Conservation (phyloP, 768 basidiomycete species). For the Naematelia aurantialba region DNA sequence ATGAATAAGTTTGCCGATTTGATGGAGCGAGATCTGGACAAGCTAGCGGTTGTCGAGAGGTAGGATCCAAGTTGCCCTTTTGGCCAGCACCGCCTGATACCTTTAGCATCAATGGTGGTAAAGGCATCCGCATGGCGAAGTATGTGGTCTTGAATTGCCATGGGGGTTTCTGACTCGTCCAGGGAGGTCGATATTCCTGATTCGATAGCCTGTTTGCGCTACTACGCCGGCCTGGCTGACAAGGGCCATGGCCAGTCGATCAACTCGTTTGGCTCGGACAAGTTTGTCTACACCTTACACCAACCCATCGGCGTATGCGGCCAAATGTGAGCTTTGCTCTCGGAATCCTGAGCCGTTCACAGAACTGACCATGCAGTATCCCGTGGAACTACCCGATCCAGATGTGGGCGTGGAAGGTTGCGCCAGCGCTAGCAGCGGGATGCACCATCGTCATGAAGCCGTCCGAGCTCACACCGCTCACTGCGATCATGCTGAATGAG, state of each 20-base stretch:
- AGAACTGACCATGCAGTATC: conserved; percentile 54
- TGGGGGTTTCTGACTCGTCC: conserved; percentile 51
- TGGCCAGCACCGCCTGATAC: neutral
- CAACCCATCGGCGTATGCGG: conserved; percentile 58
- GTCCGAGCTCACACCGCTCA: conserved; percentile 70
- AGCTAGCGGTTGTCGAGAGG: conserved; percentile 69
- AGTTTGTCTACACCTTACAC: conserved; percentile 66
- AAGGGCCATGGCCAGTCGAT: conserved; percentile 71
- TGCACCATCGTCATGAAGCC: conserved; percentile 76
- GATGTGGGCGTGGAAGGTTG: conserved; percentile 72
- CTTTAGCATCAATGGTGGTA: conserved; percentile 58
- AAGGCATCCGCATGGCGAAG: conserved; percentile 53
- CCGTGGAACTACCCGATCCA: conserved; percentile 64
- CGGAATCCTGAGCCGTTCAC: neutral
- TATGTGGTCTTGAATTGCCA: conserved; percentile 1
- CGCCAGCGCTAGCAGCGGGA: conserved; percentile 71
- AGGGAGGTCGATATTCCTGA: conserved; percentile 56
- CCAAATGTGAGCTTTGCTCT: conserved; percentile 35
- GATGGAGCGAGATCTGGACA: conserved; percentile 62
- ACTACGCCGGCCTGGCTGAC: conserved; percentile 89
- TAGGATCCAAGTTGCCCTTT: neutral
- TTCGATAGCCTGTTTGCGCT: conserved; percentile 58
- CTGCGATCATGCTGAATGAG: conserved; percentile 56
- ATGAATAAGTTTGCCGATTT: conserved; percentile 64
- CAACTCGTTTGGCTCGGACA: conserved; percentile 58